Evolutionary conservation across 768 basidiomycete species (phyloP).

Genomic region (Lanmaoa pseudosensibilis): DNA sequence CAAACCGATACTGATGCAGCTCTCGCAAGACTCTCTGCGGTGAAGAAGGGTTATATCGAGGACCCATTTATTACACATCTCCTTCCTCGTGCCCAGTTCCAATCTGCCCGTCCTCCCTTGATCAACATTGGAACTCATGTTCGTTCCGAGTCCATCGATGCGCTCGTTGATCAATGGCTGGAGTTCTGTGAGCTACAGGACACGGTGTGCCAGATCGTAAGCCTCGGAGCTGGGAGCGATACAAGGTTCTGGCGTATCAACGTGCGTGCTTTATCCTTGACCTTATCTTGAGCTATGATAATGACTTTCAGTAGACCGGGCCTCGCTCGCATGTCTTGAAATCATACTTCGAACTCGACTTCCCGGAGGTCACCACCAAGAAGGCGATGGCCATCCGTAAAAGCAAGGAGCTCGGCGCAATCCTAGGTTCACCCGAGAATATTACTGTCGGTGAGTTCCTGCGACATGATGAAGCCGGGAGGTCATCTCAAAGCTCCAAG

Average conservation of each 20-base stretch:
- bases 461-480: background rate
- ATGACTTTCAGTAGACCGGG: slow-evolving; percentile 50
- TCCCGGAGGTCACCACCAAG: slow-evolving; percentile 77
- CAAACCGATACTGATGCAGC: slow-evolving; percentile 83
- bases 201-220: slow-evolving; percentile 81
- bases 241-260: slow-evolving; percentile 90
- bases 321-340: slow-evolving; percentile 47
- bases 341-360: slow-evolving; percentile 87
- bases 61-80: slow-evolving; percentile 74
- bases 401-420: slow-evolving; percentile 43
- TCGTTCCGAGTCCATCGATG: slow-evolving; percentile 77
- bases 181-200: slow-evolving; percentile 41
- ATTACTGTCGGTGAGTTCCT: slow-evolving; percentile 16
- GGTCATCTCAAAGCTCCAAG: slow-evolving; percentile 10
- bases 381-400: slow-evolving; percentile 83
- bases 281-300: slow-evolving; percentile 8
- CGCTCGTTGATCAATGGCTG: slow-evolving; percentile 68
- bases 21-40: slow-evolving; percentile 82
- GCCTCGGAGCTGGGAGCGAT: slow-evolving; percentile 93
- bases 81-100: slow-evolving; percentile 64
- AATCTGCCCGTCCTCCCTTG: slow-evolving; percentile 68
- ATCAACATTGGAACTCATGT: slow-evolving; percentile 96
- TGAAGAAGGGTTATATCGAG: slow-evolving; percentile 70
- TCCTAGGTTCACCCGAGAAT: slow-evolving; percentile 22
- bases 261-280: slow-evolving; percentile 46